phyloP scores from a whole-genome alignment of 352 stramenopile genomes.

The Phytophthora ohioensis region DNA sequence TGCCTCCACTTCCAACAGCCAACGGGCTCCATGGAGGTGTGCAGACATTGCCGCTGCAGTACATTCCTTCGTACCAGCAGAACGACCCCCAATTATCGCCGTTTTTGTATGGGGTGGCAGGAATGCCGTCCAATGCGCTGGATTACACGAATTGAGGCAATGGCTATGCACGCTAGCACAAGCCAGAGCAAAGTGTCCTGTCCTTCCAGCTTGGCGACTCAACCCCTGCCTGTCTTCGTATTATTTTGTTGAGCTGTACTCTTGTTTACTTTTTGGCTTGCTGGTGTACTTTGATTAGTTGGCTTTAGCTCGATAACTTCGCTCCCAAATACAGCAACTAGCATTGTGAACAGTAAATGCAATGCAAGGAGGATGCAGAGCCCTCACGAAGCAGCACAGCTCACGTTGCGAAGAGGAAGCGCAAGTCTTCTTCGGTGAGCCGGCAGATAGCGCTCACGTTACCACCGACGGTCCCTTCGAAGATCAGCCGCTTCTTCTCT shows the following conservation, averaged over 20 bases:
- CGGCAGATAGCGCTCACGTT: conserved; percentile 88
- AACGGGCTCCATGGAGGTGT: conserved; percentile 34
- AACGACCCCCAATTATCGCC: conserved; percentile 41
- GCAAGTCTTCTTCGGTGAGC: conserved; percentile 95
- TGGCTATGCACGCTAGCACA: conserved; percentile 18
- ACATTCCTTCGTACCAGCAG: conserved; percentile 45
- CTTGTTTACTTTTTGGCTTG: conserved; percentile 51
- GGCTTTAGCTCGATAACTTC: conserved; percentile 1
- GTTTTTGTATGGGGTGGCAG: conserved; percentile 49
- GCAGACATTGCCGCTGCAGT: conserved; percentile 37
- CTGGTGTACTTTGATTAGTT: conserved; percentile 39
- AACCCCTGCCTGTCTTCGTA: conserved; percentile 37
- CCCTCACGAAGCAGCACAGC: neutral
- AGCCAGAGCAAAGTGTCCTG: conserved; percentile 18
- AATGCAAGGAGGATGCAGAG: conserved; percentile 4
- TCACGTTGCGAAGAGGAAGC: conserved; percentile 91
- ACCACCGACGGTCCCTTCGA: conserved; percentile 98
- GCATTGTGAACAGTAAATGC: conserved; percentile 34
- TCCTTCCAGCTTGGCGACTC: conserved; percentile 25
- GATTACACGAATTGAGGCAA: conserved; percentile 43
- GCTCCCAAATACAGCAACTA: conserved; percentile 17
- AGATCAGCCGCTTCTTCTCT: conserved; percentile 96
- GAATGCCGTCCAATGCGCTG: conserved; percentile 36
- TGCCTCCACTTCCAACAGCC: conserved; percentile 38
- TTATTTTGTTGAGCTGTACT: conserved; percentile 46